These are phyloP conservation scores for Linaria vulgaris DNA, from an alignment of 257 asterid genomes.

Conservation along the genomic window DNA sequence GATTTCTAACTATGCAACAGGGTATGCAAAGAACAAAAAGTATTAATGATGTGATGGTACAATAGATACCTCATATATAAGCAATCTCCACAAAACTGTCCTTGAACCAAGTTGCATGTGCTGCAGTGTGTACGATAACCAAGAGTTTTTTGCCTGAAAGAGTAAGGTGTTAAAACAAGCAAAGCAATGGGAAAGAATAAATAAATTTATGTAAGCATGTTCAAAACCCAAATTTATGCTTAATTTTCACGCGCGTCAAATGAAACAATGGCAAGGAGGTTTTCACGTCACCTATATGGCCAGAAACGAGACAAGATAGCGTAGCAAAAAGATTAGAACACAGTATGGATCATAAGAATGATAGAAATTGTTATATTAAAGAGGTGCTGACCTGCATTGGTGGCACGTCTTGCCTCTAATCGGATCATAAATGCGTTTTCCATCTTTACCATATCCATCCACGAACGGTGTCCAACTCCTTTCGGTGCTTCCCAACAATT, in stretches of 20 bases:
- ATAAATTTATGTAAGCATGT: background rate
- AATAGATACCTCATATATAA: conserved; percentile 78
- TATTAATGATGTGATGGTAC: background rate
- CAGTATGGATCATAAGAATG: background rate
- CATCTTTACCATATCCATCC: conserved; percentile 83
- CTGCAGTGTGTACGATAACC: conserved; percentile 86
- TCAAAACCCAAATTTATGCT: background rate
- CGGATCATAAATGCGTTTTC: conserved; percentile 87
- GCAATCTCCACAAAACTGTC: conserved; percentile 99
- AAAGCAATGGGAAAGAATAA: background rate
- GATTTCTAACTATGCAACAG: background rate
- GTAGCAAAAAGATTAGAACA: background rate
- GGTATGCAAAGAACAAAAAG: background rate
- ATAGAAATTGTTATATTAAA: conserved; percentile 5
- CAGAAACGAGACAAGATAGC: too few relatives aligned
- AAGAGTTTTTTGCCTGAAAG: conserved; percentile 88
- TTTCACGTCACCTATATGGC: too few relatives aligned
- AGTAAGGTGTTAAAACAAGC: conserved; percentile 3
- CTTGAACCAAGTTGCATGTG: conserved; percentile 76
- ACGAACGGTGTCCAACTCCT: conserved; percentile 75
- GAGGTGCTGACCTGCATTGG: conserved; percentile 73
- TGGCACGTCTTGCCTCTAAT: conserved; percentile 87
- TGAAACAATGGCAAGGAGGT: too few relatives aligned
- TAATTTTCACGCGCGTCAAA: background rate
- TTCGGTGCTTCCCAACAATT: conserved; percentile 79